Conservation (phyloP, 2,329 filamentous ascomycete genomes). For the Apiospora phragmitis region DNA sequence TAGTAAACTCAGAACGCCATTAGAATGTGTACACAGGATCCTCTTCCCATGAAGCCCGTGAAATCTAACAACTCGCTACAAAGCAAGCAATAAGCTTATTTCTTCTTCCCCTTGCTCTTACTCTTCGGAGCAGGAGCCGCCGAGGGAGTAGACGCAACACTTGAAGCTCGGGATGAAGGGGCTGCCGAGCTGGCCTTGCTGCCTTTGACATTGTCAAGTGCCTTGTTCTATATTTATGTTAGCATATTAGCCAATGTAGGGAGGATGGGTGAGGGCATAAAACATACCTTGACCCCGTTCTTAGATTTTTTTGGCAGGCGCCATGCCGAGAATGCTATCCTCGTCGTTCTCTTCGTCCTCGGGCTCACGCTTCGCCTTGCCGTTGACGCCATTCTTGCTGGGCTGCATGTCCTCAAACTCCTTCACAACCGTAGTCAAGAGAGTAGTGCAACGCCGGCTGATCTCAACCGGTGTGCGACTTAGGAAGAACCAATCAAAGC, state of each 20-base stretch:
- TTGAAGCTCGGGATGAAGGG: conserved; percentile 77
- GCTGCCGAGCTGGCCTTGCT: conserved; percentile 76
- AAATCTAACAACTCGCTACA: conserved; percentile 1
- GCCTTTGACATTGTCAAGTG: conserved; percentile 83
- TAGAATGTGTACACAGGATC: not conserved
- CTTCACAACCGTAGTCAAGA: conserved; percentile 90
- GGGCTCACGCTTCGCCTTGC: conserved; percentile 70
- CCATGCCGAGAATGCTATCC: conserved; percentile 74
- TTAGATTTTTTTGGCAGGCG: conserved; percentile 92
- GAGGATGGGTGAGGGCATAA: conserved; percentile 11
- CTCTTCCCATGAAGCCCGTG: not conserved
- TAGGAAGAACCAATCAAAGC: conserved; percentile 99
- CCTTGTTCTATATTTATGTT: conserved; percentile 71
- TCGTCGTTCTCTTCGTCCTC: conserved; percentile 86
- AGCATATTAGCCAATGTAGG: conserved; percentile 17
- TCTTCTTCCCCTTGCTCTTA: conserved; percentile 55
- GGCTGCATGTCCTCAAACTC: conserved; percentile 78
- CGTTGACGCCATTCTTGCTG: conserved; percentile 62
- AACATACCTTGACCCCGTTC: conserved; percentile 79
- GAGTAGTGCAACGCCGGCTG: conserved; percentile 86
- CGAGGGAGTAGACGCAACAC: conserved; percentile 76
- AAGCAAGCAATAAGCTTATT: conserved; percentile 32
- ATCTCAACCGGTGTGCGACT: conserved; percentile 92
- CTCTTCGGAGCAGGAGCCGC: conserved; percentile 41
- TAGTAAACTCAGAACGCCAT: not conserved